These are phyloP conservation scores for Botryobasidium botryosum DNA, from an alignment of 768 basidiomycete species.

Conservation along the genomic window DNA sequence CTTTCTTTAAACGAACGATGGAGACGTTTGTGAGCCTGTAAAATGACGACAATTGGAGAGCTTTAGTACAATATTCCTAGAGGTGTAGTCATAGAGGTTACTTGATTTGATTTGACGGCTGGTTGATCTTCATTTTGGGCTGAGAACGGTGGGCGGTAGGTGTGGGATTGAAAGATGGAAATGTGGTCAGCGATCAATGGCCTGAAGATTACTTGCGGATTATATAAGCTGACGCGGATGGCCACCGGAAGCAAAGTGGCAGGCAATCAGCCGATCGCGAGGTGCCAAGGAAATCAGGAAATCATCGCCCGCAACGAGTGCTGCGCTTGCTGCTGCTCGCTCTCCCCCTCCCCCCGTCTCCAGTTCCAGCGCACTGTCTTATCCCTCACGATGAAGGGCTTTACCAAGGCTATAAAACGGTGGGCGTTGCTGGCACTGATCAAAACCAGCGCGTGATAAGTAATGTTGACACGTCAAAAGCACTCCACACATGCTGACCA, in stretches of 20 bases:
- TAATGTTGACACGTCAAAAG: constrained; percentile 23
- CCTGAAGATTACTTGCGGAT: too few species aligned
- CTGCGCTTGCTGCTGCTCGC: too few species aligned
- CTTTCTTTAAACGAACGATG: constrained; percentile 89
- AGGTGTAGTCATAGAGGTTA: constrained; percentile 17
- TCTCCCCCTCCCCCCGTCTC: too few species aligned
- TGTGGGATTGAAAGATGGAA: constrained; percentile 2
- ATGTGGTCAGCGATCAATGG: too few species aligned
- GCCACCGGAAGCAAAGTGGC: too few species aligned
- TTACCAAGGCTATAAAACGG: constrained; percentile 65
- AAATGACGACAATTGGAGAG: constrained; percentile 8
- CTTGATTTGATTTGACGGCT: constrained; percentile 87
- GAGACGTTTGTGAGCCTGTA: constrained; percentile 90
- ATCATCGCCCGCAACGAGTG: too few species aligned
- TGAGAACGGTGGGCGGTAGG: constrained; percentile 3
- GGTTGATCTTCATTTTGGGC: constrained; percentile 39
- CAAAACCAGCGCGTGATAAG: neutral
- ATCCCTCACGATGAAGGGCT: constrained; percentile 52
- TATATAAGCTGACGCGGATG: too few species aligned
- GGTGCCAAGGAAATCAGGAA: too few species aligned
- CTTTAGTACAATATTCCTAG: neutral
- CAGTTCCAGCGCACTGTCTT: too few species aligned
- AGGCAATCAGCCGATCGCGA: too few species aligned
- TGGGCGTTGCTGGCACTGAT: constrained; percentile 21
- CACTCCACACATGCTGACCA: constrained; percentile 79